phyloP scores from a whole-genome alignment of 108 stramenopile species.

The Pseudonitzschia pungens region DNA sequence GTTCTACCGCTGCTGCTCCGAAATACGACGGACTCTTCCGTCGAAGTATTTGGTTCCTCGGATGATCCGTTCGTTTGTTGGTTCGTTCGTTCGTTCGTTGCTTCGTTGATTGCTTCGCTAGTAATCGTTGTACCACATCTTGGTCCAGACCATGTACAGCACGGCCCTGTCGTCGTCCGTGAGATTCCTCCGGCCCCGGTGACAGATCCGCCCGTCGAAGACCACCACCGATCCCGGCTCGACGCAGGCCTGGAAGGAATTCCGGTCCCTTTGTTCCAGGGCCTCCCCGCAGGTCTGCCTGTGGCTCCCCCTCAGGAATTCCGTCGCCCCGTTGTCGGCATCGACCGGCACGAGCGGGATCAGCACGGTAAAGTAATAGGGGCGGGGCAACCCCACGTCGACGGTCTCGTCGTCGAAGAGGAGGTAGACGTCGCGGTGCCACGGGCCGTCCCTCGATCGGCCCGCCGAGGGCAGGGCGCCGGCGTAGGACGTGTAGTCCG shows the following conservation, averaged over 20 bases:
- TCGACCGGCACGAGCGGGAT: background rate
- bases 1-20: no score
- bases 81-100: no score
- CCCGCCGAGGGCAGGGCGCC: background rate
- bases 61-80: no score
- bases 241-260: background rate
- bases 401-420: slow-evolving; percentile 4
- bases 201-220: slow-evolving; percentile 7
- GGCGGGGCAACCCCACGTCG: background rate
- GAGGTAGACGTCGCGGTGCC: slow-evolving; percentile 1
- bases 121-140: background rate
- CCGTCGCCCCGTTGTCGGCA: slow-evolving; percentile 6
- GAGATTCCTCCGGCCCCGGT: background rate
- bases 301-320: background rate
- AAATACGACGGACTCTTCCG: no score
- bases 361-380: slow-evolving; percentile 1
- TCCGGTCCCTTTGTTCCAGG: background rate
- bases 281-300: background rate
- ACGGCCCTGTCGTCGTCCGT: background rate
- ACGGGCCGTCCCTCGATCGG: background rate
- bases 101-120: no score
- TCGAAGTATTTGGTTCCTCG: no score
- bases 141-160: slow-evolving; percentile 11
- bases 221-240: background rate
- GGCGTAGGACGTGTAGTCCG: slow-evolving; percentile 8